Conservation (phyloP, 495 filamentous ascomycete genomes). For the Tuber melanosporum region DNA sequence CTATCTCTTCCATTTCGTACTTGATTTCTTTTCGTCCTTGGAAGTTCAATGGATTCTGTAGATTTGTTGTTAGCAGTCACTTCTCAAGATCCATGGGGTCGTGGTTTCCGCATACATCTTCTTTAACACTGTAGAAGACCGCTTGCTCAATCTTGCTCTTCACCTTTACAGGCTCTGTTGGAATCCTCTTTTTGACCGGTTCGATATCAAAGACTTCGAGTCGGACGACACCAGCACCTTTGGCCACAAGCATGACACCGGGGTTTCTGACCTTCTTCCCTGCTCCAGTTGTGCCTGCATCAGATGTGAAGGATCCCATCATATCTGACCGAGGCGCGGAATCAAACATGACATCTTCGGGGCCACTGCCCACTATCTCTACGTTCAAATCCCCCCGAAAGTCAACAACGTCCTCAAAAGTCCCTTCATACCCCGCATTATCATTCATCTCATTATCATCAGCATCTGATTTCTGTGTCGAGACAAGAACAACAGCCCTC, state of each 20-base stretch:
- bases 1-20: slow-evolving; percentile 64
- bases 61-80: slow-evolving; percentile 6
- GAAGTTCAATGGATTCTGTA: slow-evolving; percentile 73
- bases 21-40: slow-evolving; percentile 54
- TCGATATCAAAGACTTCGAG: slow-evolving; percentile 55
- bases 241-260: slow-evolving; percentile 64
- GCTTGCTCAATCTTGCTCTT: slow-evolving; percentile 90
- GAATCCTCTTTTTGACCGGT: slow-evolving; percentile 42
- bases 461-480: slow-evolving; percentile 46
- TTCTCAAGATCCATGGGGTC: neutral
- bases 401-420: slow-evolving; percentile 78
- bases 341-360: slow-evolving; percentile 48
- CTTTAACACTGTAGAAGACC: slow-evolving; percentile 77
- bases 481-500: slow-evolving; percentile 67
- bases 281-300: neutral
- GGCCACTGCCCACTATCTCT: slow-evolving; percentile 57
- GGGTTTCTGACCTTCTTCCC: slow-evolving; percentile 55
- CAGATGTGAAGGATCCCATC: slow-evolving; percentile 26
- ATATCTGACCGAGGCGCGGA: slow-evolving; percentile 44
- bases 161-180: slow-evolving; percentile 53
- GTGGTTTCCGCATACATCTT: slow-evolving; percentile 36
- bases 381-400: slow-evolving; percentile 61
- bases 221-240: slow-evolving; percentile 72
- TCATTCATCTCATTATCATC: slow-evolving; percentile 30
- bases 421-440: slow-evolving; percentile 11